Base-by-base conservation (phyloP, 202 grass and related monocot genomes). In the Bolboschoenoplectus hybrid region DNA sequence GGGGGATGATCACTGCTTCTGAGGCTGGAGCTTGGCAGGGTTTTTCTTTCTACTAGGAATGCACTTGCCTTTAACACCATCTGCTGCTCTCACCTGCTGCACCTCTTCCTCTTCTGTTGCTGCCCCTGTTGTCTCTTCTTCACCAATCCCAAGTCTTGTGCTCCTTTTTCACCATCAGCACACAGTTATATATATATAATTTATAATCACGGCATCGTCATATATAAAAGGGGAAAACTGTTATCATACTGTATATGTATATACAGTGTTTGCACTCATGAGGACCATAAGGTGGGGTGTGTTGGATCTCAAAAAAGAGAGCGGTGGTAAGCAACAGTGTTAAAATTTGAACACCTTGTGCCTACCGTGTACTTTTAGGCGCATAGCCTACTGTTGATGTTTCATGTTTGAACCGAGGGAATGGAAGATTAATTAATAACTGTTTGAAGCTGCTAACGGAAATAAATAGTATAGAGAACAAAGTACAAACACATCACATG, bases 1-100 rank as follows among this genome's bases (percentile, higher is more conserved):
- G 73, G 51, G 74, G 35, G 35, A 53, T 56, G 35, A 52, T 84
- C 20, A 69, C n/a, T 62, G 36, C 34, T 88, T 67, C 79, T 87
- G 73, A 1, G 74, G 64, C 85, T 83, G 90, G 39, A 71, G 43
- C 81, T 85, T 85, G 72, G 17, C 88, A 81, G 85, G 87, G 73
- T 47, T 55, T 85, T 87, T 95, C 90, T 95, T 98, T 89, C 93
- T 95, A 20, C 88, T 87, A 43, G 93, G 96, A 47, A 98, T 92
- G 82, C 96, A 98, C 85, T 94, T 85, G 17, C 91, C 93, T 82
- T 86, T 91, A 51, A 94, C 74, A 43, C 87, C 92, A 9, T 76
- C 88, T 74, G 67, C 91, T 49, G 44, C 85, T 41, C 69, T 88
- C 11, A 86, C 82, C 64, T 63, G 56, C 38, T 67, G 34, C 57